phyloP scores from a whole-genome alignment of 345 rosid species.

The Luvunga scandens region DNA sequence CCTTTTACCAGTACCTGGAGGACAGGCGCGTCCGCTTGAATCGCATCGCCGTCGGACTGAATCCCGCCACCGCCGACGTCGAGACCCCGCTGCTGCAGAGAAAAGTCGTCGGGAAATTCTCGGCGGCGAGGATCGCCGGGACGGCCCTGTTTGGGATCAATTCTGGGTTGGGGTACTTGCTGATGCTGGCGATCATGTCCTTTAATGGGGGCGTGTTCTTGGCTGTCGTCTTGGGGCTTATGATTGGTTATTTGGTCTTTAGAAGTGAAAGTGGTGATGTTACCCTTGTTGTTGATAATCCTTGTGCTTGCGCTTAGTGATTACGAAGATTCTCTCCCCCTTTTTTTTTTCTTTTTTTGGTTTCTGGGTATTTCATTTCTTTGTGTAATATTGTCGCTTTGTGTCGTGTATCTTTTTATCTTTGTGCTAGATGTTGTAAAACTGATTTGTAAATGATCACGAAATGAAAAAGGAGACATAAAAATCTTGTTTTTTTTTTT shows the following conservation, averaged over 20 bases:
- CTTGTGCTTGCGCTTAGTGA: constrained; percentile 61
- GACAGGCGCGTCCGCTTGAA: constrained; percentile 48
- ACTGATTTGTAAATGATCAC: too few relatives aligned
- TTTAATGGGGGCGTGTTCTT: constrained; percentile 85
- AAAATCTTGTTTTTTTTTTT: too few relatives aligned
- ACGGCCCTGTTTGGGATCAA: constrained; percentile 58
- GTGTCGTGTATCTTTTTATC: too few relatives aligned
- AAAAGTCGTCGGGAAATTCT: background rate
- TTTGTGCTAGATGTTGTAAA: too few relatives aligned
- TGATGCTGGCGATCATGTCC: constrained; percentile 86
- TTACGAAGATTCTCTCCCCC: background rate
- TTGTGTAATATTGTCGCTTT: background rate
- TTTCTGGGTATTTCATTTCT: background rate
- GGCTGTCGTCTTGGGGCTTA: constrained; percentile 61
- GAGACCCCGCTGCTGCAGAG: constrained; percentile 16
- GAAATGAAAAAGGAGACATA: too few relatives aligned
- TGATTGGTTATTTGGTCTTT: constrained; percentile 57
- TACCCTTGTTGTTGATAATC: constrained; percentile 31
- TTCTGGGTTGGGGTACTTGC: constrained; percentile 66
- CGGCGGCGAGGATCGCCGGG: constrained; percentile 33
- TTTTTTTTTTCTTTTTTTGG: background rate
- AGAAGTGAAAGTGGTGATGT: constrained; percentile 39
- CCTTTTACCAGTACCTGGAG: constrained; percentile 70
- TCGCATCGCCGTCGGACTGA: constrained; percentile 18
- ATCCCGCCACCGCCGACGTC: constrained; percentile 6